Evolutionary conservation across 2,329 filamentous ascomycete species (phyloP).

Genomic region (Stenocarpella maydis): DNA sequence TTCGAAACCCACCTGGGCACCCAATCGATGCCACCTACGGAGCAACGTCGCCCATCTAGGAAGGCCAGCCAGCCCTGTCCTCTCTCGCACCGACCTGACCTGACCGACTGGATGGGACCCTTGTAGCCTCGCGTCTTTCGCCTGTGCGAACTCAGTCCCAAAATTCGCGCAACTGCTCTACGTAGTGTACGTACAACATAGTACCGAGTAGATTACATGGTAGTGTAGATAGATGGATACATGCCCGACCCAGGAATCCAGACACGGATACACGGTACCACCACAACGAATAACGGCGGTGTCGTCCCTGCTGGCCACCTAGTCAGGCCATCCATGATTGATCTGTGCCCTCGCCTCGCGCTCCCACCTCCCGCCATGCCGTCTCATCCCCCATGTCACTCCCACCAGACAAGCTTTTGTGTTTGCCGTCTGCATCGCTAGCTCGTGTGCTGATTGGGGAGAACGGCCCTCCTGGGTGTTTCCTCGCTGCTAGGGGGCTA

Average conservation of each 20-base stretch:
- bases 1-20: constrained; percentile 23
- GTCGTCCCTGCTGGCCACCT: constrained; percentile 1
- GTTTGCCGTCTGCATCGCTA: constrained; percentile 20
- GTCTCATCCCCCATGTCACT: not conserved
- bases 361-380: not conserved
- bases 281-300: not conserved
- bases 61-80: not conserved
- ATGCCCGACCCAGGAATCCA: too few species aligned
- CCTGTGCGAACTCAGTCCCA: constrained; percentile 26
- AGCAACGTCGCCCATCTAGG: constrained; percentile 14
- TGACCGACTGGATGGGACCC: constrained; percentile 22
- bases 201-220: too few species aligned
- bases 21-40: constrained; percentile 18
- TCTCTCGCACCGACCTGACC: constrained; percentile 7
- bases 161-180: constrained; percentile 29
- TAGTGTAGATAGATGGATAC: too few species aligned
- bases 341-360: not conserved
- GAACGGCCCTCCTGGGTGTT: not conserved
- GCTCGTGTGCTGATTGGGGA: constrained; percentile 23
- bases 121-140: constrained; percentile 29
- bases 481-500: not conserved
- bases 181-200: not conserved
- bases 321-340: not conserved
- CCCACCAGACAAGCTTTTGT: constrained; percentile 31
- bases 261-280: not conserved